Base-by-base conservation (phyloP, 768 basidiomycete genomes). In the Gymnopilus dilepis region DNA sequence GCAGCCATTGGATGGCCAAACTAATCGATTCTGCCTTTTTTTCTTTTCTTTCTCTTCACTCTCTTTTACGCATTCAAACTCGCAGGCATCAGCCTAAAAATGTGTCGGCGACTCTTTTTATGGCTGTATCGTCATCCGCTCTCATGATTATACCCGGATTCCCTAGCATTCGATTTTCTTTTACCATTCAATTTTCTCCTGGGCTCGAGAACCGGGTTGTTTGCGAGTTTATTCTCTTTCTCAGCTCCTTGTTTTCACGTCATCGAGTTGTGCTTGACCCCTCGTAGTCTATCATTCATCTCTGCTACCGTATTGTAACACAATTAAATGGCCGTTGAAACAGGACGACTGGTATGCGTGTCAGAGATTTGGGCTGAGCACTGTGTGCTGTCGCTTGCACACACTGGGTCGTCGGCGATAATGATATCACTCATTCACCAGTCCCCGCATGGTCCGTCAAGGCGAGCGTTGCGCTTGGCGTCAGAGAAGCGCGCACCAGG, bases 261-360 rank as follows among this genome's bases (percentile, higher is more conserved):
- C 45, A 58, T 34, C 24, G 17, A 48, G 47, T 59, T 59, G 58
- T 62, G 53, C 28, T 59, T 55, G 51, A 41, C 48, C 33, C 21
- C 28, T 28, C 47, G 47, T 65, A 65, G 65, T 62, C 65, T 62
- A 57, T 65, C 61, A 33, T 65, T 65, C 54, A 58, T 58, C 53
- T 43, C 26, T 40, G 19, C 48, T 50, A 31, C 15, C 19, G 21
- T 41, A 56, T 48, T 60, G 42, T 58, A 60, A 56, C 57, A 50
- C 59, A 62, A 61, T 65, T 37, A 55, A 58, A 62, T 58, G 61
- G 54, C 60, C 26, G 61, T 65, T 59, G 38, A 62, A 64, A 60
- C 47, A 17, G 31, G 22, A 52, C 12, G 8, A n/a, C n/a, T n/a
- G n/a, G n/a, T n/a, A n/a, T n/a, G n/a, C n/a, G n/a, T n/a, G n/a